Conservation (phyloP, 495 filamentous ascomycete species). For the Physcia stellaris region DNA sequence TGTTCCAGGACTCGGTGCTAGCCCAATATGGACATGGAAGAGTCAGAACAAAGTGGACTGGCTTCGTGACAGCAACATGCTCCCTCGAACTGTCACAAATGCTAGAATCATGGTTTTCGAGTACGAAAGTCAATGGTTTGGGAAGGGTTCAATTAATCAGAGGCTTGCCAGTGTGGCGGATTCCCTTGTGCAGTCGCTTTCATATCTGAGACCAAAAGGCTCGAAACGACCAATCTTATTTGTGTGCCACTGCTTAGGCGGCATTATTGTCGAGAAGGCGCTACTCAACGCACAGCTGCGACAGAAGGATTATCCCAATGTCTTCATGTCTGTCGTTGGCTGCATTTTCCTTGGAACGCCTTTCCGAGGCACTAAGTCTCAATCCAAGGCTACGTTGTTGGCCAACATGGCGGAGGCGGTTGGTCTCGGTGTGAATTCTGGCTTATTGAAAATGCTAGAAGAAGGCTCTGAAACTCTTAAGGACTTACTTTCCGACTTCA, state of each 20-base stretch:
- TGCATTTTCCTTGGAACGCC: slow-evolving; percentile 12
- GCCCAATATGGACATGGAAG: slow-evolving; percentile 10
- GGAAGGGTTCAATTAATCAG: slow-evolving; percentile 11
- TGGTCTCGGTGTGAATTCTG: slow-evolving; percentile 8
- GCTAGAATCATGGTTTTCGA: slow-evolving; percentile 13
- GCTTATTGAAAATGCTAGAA: slow-evolving; percentile 8
- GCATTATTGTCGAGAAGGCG: slow-evolving; percentile 11
- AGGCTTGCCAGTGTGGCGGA: slow-evolving; percentile 8
- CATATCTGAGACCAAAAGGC: background rate
- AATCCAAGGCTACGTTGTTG: slow-evolving; percentile 8
- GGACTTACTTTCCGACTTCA: slow-evolving; percentile 9
- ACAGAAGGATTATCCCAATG: slow-evolving; percentile 8
- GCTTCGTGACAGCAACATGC: slow-evolving; percentile 12
- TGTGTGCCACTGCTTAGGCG: slow-evolving; percentile 11
- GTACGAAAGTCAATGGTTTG: slow-evolving; percentile 15
- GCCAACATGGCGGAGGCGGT: slow-evolving; percentile 7
- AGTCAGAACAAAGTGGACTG: slow-evolving; percentile 13
- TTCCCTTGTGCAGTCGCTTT: slow-evolving; percentile 5
- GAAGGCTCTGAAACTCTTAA: slow-evolving; percentile 8
- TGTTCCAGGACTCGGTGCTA: slow-evolving; percentile 4
- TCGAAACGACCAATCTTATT: slow-evolving; percentile 13
- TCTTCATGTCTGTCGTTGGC: slow-evolving; percentile 10
- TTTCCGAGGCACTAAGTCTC: slow-evolving; percentile 11
- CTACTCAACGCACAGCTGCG: slow-evolving; percentile 5
- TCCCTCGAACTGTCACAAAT: slow-evolving; percentile 6